Base-by-base conservation (phyloP, 352 stramenopile species). In the Phytophthora pseudosyringae region DNA sequence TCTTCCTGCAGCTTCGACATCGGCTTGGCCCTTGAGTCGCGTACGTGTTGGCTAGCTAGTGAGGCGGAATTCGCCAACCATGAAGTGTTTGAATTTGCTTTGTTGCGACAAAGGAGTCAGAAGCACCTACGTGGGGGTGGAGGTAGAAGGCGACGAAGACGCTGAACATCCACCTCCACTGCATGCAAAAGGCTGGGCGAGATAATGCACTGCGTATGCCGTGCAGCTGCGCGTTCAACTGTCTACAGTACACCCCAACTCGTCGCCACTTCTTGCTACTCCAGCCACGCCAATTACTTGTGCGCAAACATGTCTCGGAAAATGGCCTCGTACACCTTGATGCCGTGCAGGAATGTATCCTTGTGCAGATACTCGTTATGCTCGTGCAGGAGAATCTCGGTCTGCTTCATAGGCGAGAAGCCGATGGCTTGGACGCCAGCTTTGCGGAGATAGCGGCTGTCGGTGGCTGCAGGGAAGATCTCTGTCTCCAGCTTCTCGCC, bases 361-460 rank as follows among this genome's bases (percentile, higher is more conserved):
- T 98, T 91, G 64, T 97, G 84, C 26, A 99, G 69, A 56, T 93
- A 96, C 75, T 99, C 96, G 73, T 99, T 98, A 84, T 98, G 94
- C 75, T 99, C 97, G 67, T 99, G 97, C 38, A 99, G 76, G 39
- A 99, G 69, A 31, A 99, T 95, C 52, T 96, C 83, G 0, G 90
- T 98, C 56, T 97, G 90, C 50, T 89, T 83, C 92, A 99, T 99
- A 7, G 97, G 95, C 13, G 89, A 98, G 60, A 94, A 99, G n/a
- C 95, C 97, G n/a, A 69, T 73, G 7, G 59, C 64, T 9, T 60
- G 58, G 9, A 73, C 52, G 4, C 93, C 93, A 36, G 97, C 55
- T 51, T 89, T 81, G 50, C 97, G 80, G 21, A 99, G 63, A 73
- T 98, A 98, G 25, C 95, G 80, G 45, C 86, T 97, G 73, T 99